Evolutionary conservation across 2,329 filamentous ascomycete genomes (phyloP), one percentile per base, ranked within the genome.

Genomic region (Hirsutella thompsonii): DNA sequence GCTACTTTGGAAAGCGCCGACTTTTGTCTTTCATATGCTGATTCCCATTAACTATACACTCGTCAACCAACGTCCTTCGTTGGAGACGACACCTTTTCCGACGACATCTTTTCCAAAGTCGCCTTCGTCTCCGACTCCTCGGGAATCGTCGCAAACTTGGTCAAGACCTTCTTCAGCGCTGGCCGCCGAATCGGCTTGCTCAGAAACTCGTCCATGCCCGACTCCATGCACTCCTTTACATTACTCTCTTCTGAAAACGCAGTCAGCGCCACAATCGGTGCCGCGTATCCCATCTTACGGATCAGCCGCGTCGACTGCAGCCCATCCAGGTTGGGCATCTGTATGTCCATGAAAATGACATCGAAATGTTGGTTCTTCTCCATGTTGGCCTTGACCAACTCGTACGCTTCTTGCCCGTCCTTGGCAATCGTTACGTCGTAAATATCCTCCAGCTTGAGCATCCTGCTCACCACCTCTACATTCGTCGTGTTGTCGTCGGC

Each of bases 311-410:
- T 94, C 37, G 83, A 89, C 56, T 94, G 82, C 20, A 95, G 66
- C 2, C 89, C 89, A 53, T 94, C 88, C 11, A 95, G 72, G 47
- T 92, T 93, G 3, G 89, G 89, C 89, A 95, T 95, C 61, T 85
- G 86, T 8, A 94, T 82, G 52, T 95, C 89, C 89, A 94, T 95
- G 55, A 94, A 92, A 47, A 95, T 90, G 20, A 95, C 69, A 49
- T 94, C 86, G 55, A 90, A 94, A 2, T 74, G 73, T 41, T 74
- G 69, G 39, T 80, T 74, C 21, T 73, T 73, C 38, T 81, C 76
- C 83, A 94, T 92, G 47, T 79, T 83, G n/a, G 78, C 78, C 56
- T 87, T 89, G 48, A 94, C 88, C 21, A 83, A 69, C 46, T 94
- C 87, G 44, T 88, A 85, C 0, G 89, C 89, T 61, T 94, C 85